Percentiles rank a stretch among this genome's conserved stretches.
Conservation (phyloP, 768 basidiomycete genomes). For the Agrocybe praecox region DNA sequence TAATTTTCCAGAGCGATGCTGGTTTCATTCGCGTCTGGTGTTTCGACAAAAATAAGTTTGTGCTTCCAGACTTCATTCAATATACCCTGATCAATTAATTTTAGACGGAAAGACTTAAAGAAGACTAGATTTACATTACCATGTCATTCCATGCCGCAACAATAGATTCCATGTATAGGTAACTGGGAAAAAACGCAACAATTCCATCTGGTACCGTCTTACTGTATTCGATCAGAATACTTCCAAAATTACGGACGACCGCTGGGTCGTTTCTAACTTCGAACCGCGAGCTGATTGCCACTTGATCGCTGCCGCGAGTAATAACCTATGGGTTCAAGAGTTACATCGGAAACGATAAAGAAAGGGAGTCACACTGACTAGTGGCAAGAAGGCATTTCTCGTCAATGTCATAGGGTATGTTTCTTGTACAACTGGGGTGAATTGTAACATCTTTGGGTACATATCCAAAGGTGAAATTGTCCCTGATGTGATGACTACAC, state of each 20-base stretch:
- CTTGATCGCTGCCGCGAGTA: slow-evolving; percentile 97
- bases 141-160: slow-evolving; percentile 99
- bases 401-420: slow-evolving; percentile 98
- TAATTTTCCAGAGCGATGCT: slow-evolving; percentile 98
- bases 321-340: slow-evolving; percentile 66
- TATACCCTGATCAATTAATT: slow-evolving; percentile 69
- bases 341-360: slow-evolving; percentile 5
- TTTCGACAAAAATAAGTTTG: slow-evolving; percentile 99
- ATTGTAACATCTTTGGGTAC: slow-evolving; percentile 99
- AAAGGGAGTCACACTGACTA: slow-evolving; percentile 52
- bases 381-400: slow-evolving; percentile 92
- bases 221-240: slow-evolving; percentile 96
- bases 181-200: slow-evolving; percentile 98
- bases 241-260: slow-evolving; percentile 98
- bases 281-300: slow-evolving; percentile 96
- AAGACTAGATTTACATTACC: slow-evolving; percentile 46
- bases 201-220: slow-evolving; percentile 98
- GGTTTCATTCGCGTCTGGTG: slow-evolving; percentile 98
- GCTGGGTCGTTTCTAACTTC: slow-evolving; percentile 99
- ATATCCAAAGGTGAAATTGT: slow-evolving; percentile 98
- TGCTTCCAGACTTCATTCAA: slow-evolving; percentile 99
- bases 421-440: slow-evolving; percentile 95
- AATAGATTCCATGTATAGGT: slow-evolving; percentile 99
- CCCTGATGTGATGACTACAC: slow-evolving; percentile 97
- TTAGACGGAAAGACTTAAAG: background rate